phyloP scores from a whole-genome alignment of 2,329 filamentous ascomycete genomes.

The Talaromyces verruculosus region DNA sequence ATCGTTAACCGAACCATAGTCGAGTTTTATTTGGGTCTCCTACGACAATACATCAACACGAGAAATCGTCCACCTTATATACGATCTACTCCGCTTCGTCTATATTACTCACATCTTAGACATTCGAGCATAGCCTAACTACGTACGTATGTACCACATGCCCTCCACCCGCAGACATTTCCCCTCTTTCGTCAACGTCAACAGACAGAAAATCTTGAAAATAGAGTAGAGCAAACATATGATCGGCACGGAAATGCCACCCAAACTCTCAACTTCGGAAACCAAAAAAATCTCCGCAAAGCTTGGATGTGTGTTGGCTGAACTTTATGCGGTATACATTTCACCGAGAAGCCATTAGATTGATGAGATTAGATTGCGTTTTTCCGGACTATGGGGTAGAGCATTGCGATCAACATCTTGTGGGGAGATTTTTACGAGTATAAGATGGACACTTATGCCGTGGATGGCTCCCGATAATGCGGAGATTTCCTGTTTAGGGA shows the following conservation, averaged over 20 bases:
- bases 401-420: background rate
- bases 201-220: background rate
- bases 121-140: background rate
- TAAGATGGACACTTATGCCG: background rate
- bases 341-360: background rate
- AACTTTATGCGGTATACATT: background rate
- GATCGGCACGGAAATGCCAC: background rate
- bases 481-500: background rate
- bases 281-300: background rate
- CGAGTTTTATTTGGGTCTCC: no score
- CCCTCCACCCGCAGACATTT: slow-evolving; percentile 3
- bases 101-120: background rate
- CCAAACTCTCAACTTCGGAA: background rate
- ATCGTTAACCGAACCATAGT: background rate
- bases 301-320: background rate
- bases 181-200: background rate
- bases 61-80: background rate
- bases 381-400: background rate
- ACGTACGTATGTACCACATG: background rate
- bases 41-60: background rate
- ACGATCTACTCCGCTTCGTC: background rate
- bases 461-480: background rate
- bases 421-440: no score
- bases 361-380: background rate
- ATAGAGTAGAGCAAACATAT: background rate